Conservation (phyloP, 495 filamentous ascomycete genomes). For the Durotheca rogersii region DNA sequence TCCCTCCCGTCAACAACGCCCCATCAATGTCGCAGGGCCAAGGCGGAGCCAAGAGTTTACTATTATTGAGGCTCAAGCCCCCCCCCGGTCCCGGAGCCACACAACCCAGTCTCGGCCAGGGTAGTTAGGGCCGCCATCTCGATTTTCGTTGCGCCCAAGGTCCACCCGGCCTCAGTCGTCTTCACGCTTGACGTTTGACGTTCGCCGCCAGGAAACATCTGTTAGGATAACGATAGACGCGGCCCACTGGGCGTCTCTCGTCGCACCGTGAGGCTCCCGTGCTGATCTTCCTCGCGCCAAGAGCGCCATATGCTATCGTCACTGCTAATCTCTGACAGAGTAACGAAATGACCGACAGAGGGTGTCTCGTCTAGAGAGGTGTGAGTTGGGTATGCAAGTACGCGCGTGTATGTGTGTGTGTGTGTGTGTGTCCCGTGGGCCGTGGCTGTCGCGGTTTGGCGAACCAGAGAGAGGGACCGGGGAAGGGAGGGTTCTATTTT, state of each 20-base stretch:
- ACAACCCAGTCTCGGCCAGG: constrained; percentile 8
- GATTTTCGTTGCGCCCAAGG: constrained; percentile 10
- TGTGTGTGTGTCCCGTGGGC: constrained; percentile 10
- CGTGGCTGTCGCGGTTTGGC: constrained; percentile 11
- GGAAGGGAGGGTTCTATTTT: constrained; percentile 25
- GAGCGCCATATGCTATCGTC: no score
- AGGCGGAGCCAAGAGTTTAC: constrained; percentile 19
- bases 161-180: constrained; percentile 32
- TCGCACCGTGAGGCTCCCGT: constrained; percentile 22
- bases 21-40: no score
- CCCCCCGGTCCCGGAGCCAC: constrained; percentile 1
- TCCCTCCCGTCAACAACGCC: no score
- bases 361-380: no score
- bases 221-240: constrained; percentile 5
- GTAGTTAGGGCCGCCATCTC: constrained; percentile 9
- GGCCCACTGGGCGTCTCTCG: constrained; percentile 13
- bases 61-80: constrained; percentile 32
- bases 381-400: no score
- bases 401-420: constrained; percentile 12
- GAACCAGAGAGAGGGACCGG: neutral
- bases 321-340: no score
- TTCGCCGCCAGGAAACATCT: constrained; percentile 17
- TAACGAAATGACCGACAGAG: no score
- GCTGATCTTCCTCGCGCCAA: constrained; percentile 30
- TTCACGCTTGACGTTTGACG: constrained; percentile 35